A percentile compares a stretch with the other conserved stretches of the same genome.
Evolutionary conservation across 2,329 filamentous ascomycete species (phyloP).

Genomic region (Polytolypa hystricis): DNA sequence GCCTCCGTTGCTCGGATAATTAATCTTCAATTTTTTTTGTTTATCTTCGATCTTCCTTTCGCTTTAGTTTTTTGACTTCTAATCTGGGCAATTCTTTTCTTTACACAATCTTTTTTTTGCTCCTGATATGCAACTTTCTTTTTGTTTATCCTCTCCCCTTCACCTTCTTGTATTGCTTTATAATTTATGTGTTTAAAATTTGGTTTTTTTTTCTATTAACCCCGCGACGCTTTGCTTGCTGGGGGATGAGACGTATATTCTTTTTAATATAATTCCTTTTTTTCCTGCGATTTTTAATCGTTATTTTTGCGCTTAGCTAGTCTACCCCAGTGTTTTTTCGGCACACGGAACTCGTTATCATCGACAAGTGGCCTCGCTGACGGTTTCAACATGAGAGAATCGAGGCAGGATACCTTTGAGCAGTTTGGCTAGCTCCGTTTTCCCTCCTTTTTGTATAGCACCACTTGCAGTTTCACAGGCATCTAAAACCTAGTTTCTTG

Average conservation of each 20-base stretch:
- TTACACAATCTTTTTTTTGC: constrained; percentile 5
- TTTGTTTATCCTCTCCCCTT: constrained; percentile 13
- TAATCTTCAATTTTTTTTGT: constrained; percentile 4
- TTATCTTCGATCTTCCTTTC: constrained; percentile 14
- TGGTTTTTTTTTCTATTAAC: constrained; percentile 6
- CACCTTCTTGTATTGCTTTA: constrained; percentile 19
- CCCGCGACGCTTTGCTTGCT: not conserved
- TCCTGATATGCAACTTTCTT: constrained; percentile 13
- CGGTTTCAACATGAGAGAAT: too few relatives aligned
- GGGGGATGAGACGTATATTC: not conserved
- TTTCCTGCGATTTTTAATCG: not conserved
- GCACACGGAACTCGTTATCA: too few relatives aligned
- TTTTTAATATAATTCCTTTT: constrained; percentile 13
- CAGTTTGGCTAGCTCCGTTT: too few relatives aligned
- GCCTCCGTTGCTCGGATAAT: constrained; percentile 5
- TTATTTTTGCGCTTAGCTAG: too few relatives aligned
- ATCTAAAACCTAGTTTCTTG: too few relatives aligned
- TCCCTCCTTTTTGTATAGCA: too few relatives aligned
- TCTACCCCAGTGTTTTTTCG: too few relatives aligned
- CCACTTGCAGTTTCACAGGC: too few relatives aligned
- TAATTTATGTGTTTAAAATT: constrained; percentile 14
- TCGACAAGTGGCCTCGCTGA: too few relatives aligned
- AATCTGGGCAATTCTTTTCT: not conserved
- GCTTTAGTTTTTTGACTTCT: not conserved
- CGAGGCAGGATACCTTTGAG: too few relatives aligned